phyloP scores from a whole-genome alignment of 805 yeast genomes.

The Ogataea ramenticola region DNA sequence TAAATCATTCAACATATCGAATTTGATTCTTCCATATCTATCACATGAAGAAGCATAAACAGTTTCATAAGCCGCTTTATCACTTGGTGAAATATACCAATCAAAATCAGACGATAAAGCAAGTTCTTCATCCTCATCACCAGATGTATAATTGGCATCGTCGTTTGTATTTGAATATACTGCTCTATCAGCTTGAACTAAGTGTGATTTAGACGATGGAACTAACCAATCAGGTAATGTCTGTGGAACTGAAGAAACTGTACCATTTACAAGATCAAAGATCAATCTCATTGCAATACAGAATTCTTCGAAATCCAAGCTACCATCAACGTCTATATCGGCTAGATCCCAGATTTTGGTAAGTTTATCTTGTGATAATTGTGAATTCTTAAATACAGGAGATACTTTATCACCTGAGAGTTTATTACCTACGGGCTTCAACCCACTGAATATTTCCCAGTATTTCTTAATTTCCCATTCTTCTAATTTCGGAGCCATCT shows the following conservation, averaged over 20 bases:
- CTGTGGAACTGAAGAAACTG: constrained; percentile 48
- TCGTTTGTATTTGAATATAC: constrained; percentile 26
- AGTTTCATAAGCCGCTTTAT: constrained; percentile 68
- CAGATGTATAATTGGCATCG: constrained; percentile 10
- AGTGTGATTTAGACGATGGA: constrained; percentile 81
- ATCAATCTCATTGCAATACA: constrained; percentile 95
- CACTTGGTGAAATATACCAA: constrained; percentile 95
- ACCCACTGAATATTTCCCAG: constrained; percentile 95
- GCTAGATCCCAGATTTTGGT: constrained; percentile 85
- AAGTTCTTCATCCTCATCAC: constrained; percentile 55
- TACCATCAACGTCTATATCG: constrained; percentile 90
- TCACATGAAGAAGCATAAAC: constrained; percentile 72
- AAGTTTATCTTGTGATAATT: constrained; percentile 68
- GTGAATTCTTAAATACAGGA: constrained; percentile 83
- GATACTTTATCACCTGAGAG: constrained; percentile 80
- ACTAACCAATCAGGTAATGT: constrained; percentile 86
- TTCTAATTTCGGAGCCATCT: constrained; percentile 56
- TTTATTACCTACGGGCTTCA: constrained; percentile 73
- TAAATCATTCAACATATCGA: constrained; percentile 60
- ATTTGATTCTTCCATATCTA: constrained; percentile 70
- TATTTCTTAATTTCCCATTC: constrained; percentile 95
- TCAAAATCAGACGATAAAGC: constrained; percentile 65
- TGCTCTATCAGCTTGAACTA: constrained; percentile 79
- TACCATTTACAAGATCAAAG: constrained; percentile 82
- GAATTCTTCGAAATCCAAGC: constrained; percentile 93